Evolutionary conservation across 2,329 filamentous ascomycete genomes (phyloP).

Genomic region (Dactylellina sp.): DNA sequence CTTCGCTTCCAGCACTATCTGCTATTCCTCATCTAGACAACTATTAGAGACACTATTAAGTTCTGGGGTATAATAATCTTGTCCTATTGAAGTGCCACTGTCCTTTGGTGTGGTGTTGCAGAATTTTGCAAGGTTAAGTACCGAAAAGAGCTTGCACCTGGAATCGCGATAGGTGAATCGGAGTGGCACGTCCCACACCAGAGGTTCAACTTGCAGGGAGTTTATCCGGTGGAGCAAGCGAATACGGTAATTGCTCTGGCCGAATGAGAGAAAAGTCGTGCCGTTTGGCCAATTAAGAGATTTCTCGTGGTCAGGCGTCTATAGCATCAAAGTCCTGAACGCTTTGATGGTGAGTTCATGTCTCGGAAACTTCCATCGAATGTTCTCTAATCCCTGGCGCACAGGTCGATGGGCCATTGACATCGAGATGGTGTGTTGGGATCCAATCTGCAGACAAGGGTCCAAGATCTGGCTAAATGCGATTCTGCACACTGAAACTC

Average conservation of each 20-base stretch:
- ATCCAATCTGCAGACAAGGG: slow-evolving; percentile 33
- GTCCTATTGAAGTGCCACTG: slow-evolving; percentile 25
- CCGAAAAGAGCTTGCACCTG: slow-evolving; percentile 20
- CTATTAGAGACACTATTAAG: slow-evolving; percentile 17
- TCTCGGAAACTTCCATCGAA: slow-evolving; percentile 45
- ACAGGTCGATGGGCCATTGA: slow-evolving; percentile 26
- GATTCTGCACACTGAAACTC: slow-evolving; percentile 52
- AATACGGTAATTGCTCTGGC: slow-evolving; percentile 34
- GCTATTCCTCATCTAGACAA: slow-evolving; percentile 33
- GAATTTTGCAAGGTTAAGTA: slow-evolving; percentile 19
- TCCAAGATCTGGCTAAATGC: slow-evolving; percentile 47
- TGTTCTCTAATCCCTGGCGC: slow-evolving; percentile 52
- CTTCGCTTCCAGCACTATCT: slow-evolving; percentile 42
- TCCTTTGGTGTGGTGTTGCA: slow-evolving; percentile 44
- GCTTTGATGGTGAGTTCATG: slow-evolving; percentile 1
- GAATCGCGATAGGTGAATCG: slow-evolving; percentile 43
- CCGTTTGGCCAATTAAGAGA: slow-evolving; percentile 17
- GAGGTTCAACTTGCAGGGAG: slow-evolving; percentile 45
- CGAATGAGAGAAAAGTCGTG: not conserved
- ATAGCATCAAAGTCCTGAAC: slow-evolving; percentile 12
- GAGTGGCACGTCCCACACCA: slow-evolving; percentile 30
- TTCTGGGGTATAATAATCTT: slow-evolving; percentile 36
- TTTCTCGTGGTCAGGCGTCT: slow-evolving; percentile 2
- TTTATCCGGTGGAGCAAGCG: slow-evolving; percentile 52
- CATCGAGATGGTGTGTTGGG: slow-evolving; percentile 41